Percentiles rank a stretch among this genome's conserved stretches.
phyloP scores from a whole-genome alignment of 1,139 yeast genomes.

The Geotrichum histeridarum region DNA sequence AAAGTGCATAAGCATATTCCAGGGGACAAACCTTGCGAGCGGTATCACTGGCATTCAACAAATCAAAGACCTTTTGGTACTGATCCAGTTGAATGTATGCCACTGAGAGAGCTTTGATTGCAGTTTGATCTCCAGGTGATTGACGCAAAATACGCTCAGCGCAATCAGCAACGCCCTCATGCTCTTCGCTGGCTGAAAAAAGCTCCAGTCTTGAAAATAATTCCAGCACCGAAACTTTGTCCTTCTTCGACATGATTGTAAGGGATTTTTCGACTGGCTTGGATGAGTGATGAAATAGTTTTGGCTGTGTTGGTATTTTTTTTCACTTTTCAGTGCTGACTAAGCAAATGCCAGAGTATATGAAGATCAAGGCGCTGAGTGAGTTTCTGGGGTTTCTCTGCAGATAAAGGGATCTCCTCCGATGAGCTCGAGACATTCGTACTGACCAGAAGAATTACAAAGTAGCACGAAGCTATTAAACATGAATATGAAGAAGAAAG shows the following conservation, averaged over 20 bases:
- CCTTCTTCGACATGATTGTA: slow-evolving; percentile 18
- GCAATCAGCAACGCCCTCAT: slow-evolving; percentile 44
- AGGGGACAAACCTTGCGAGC: slow-evolving; percentile 21
- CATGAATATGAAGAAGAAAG: too few species aligned
- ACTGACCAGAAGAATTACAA: too few species aligned
- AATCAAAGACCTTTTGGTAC: slow-evolving; percentile 52
- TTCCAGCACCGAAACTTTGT: slow-evolving; percentile 34
- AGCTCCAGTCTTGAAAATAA: slow-evolving; percentile 47
- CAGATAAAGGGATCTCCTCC: too few species aligned
- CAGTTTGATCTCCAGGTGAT: slow-evolving; percentile 46
- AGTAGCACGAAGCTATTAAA: too few species aligned
- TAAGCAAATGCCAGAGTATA: not conserved
- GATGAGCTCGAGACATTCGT: too few species aligned
- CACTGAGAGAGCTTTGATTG: slow-evolving; percentile 58
- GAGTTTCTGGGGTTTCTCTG: too few species aligned
- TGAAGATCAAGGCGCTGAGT: not conserved
- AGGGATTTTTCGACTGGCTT: not conserved
- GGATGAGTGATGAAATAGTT: not conserved
- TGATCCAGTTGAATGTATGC: slow-evolving; percentile 70
- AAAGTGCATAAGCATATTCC: slow-evolving; percentile 66
- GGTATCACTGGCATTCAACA: slow-evolving; percentile 27
- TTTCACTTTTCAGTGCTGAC: not conserved
- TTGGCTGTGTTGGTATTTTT: slow-evolving; percentile 6
- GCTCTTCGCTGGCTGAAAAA: slow-evolving; percentile 45
- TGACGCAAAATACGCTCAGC: slow-evolving; percentile 43